Conservation (phyloP, 1,284 basidiomycete genomes). For the Rhodotorula sp. region DNA sequence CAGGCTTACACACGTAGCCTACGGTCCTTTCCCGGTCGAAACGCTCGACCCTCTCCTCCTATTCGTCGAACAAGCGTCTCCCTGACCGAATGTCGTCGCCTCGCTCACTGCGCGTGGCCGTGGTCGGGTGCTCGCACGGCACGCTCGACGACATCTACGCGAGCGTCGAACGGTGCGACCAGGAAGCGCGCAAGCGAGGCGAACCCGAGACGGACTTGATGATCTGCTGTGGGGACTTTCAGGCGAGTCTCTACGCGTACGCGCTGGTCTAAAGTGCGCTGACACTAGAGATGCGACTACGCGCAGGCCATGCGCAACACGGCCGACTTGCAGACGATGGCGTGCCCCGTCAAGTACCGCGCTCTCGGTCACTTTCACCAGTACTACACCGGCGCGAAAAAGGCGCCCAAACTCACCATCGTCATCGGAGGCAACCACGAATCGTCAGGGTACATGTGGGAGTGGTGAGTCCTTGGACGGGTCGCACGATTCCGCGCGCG, state of each 20-base stretch:
- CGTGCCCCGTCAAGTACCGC: constrained; percentile 87
- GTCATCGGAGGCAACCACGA: constrained; percentile 99
- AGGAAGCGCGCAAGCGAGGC: constrained; percentile 55
- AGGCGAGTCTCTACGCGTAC: constrained; percentile 50
- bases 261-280: not conserved
- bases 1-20: too few species aligned
- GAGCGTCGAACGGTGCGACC: constrained; percentile 66
- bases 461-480: constrained; percentile 63
- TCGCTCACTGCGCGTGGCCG: constrained; percentile 57
- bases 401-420: constrained; percentile 83
- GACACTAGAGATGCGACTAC: too few species aligned
- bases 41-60: too few species aligned
- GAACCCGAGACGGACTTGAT: constrained; percentile 70
- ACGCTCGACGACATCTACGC: constrained; percentile 81
- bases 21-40: too few species aligned
- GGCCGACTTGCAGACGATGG: constrained; percentile 83
- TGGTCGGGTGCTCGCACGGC: constrained; percentile 96
- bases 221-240: constrained; percentile 93
- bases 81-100: not conserved
- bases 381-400: constrained; percentile 81
- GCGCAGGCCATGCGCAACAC: constrained; percentile 75
- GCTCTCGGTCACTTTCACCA: constrained; percentile 79
- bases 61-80: too few species aligned
- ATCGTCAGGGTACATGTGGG: constrained; percentile 95
- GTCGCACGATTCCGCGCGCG: too few species aligned